Conservation (phyloP, 345 rosid genomes). For the Eutrema yunnanense region DNA sequence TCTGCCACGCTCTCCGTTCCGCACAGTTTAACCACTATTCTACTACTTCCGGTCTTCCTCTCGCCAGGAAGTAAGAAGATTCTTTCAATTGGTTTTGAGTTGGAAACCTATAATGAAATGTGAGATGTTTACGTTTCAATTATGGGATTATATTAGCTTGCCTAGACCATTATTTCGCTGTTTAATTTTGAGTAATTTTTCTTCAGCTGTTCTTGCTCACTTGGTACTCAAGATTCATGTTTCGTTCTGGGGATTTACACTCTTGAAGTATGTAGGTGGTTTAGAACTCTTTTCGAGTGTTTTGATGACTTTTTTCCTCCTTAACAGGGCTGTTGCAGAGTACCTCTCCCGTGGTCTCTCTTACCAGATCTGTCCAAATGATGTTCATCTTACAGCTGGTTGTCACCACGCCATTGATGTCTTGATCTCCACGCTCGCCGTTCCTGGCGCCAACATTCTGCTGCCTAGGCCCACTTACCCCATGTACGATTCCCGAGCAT, state of each 20-base stretch:
- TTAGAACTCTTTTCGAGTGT: too few relatives aligned
- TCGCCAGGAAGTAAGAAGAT: constrained; percentile 44
- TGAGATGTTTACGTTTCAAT: too few relatives aligned
- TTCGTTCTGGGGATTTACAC: too few relatives aligned
- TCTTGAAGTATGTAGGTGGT: too few relatives aligned
- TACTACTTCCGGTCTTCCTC: constrained; percentile 35
- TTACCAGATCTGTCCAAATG: constrained; percentile 20
- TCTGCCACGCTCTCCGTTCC: constrained; percentile 37
- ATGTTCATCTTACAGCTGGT: constrained; percentile 30
- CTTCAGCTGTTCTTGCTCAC: too few relatives aligned
- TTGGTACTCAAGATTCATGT: too few relatives aligned
- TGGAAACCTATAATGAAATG: too few relatives aligned
- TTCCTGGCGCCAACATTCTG: constrained; percentile 34
- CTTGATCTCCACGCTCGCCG: constrained; percentile 18
- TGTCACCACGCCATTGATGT: constrained; percentile 32
- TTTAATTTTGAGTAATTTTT: too few relatives aligned
- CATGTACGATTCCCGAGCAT: constrained; percentile 21
- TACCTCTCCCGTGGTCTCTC: constrained; percentile 28
- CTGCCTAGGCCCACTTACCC: constrained; percentile 31
- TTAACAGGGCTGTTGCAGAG: constrained; percentile 29
- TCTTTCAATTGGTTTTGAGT: neutral
- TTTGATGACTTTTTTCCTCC: neutral
- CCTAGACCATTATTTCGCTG: too few relatives aligned
- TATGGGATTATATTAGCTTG: too few relatives aligned
- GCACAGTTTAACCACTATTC: constrained; percentile 41